These are phyloP conservation scores for Candida gorgasii DNA, from an alignment of 805 yeast species.

Conservation along the genomic window DNA sequence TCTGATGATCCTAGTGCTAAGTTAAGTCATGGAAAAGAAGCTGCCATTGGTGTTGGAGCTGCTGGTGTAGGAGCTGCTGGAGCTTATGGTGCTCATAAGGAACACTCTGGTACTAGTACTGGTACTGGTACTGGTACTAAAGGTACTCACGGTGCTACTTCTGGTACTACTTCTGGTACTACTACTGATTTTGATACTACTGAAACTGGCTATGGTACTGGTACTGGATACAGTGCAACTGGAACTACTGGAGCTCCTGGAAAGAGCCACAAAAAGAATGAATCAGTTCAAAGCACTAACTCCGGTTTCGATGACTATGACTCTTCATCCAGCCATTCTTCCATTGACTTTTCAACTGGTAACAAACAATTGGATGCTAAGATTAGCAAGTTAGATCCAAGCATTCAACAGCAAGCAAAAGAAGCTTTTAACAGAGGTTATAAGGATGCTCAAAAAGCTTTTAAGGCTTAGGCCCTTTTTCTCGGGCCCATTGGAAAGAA, in stretches of 20 bases:
- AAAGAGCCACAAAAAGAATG: constrained; percentile 3
- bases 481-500: too few species aligned
- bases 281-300: constrained; percentile 5
- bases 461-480: constrained; percentile 21
- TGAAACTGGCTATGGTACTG: constrained; percentile 1
- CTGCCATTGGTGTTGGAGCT: constrained; percentile 16
- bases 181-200: neutral
- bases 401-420: constrained; percentile 39
- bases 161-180: constrained; percentile 1
- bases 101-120: constrained; percentile 8
- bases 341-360: constrained; percentile 35
- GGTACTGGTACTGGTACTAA: constrained; percentile 9
- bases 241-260: neutral
- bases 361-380: constrained; percentile 35
- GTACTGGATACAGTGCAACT: constrained; percentile 12
- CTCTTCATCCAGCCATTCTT: constrained; percentile 11
- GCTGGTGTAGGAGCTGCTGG: constrained; percentile 19
- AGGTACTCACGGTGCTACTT: constrained; percentile 2
- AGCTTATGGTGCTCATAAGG: constrained; percentile 12
- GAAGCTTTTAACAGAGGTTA: constrained; percentile 42
- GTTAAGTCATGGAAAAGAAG: constrained; percentile 15
- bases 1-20: constrained; percentile 14
- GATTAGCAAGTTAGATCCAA: constrained; percentile 34
- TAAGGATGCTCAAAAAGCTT: constrained; percentile 34
- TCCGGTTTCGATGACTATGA: constrained; percentile 8